Base-by-base conservation (phyloP, 2,329 filamentous ascomycete species). In the Akanthomyces muscarius region DNA sequence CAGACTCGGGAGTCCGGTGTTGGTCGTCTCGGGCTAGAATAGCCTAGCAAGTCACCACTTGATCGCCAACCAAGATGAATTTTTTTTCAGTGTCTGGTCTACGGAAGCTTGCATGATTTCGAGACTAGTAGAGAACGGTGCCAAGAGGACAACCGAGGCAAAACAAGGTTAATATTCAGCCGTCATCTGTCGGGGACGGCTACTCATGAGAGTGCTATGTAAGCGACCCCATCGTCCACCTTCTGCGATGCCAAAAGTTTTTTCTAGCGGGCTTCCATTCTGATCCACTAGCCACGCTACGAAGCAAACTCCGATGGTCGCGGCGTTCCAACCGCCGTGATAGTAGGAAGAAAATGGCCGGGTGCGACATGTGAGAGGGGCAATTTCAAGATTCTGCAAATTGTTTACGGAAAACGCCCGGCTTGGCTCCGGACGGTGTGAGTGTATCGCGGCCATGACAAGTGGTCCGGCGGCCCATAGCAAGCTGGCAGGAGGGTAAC, bases 251-350 rank as follows among this genome's bases (percentile, higher is more conserved):
- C 45, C 41, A 52, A 41, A 60, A 33, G 13, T 42, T 44, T 48
- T 33, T 60, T 60, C 57, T 60, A 51, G 57, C 45, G 47, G 57
- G 21, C 57, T 60, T 60, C 57, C n/a, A 60, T 59, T 33, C 28
- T 23, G 57, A 48, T 60, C 57, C 57, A 59, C 56, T 11, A 41
- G 30, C 44, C 54, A 36, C 45, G 33, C 45, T 59, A 41, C 21
- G 33, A 8, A 21, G 4, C 8, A 41, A 41, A 44, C 28, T 59
- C 33, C 21, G 30, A 41, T 18, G 44, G 42, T 8, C 36, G 38
- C 3, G n/a, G 18, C 13, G 21, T 11, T 48, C 3, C 18, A 13
- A 25, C 23, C 33, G n/a, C 23, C 4, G 14, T 21, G 5, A 36
- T 30, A 14, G 25, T 33, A n/a, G 45, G 28, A n/a, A 28, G 25